Evolutionary conservation across 139 green algal species (phyloP).

Genomic region (Closterium sp.): DNA sequence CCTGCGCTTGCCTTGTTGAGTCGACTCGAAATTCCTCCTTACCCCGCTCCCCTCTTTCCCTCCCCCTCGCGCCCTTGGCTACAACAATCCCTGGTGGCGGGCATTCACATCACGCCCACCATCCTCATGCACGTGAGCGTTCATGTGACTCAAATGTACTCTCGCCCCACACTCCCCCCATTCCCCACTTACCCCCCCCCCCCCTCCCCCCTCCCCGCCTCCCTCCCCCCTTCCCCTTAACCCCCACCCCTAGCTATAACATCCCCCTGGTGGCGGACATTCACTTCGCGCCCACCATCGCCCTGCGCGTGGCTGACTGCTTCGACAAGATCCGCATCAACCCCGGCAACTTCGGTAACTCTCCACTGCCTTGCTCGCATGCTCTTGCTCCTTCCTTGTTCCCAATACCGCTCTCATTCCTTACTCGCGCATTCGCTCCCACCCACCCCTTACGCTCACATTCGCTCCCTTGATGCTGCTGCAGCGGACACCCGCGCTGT

Average conservation of each 20-base stretch:
- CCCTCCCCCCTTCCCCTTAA: not conserved
- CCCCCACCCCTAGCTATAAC: slow-evolving; percentile 71
- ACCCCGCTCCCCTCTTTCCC: no score
- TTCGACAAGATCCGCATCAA: slow-evolving; percentile 98
- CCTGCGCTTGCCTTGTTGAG: not conserved
- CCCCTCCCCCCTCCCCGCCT: no score
- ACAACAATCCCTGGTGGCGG: no score
- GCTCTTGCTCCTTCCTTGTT: not conserved
- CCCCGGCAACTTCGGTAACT: slow-evolving; percentile 96
- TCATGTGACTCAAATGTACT: no score
- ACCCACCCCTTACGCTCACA: not conserved
- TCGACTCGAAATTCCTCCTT: no score
- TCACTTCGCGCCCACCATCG: slow-evolving; percentile 94
- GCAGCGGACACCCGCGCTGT: slow-evolving; percentile 55
- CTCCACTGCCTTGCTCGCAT: not conserved
- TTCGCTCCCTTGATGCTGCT: not conserved
- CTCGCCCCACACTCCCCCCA: no score
- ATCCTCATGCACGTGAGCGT: no score
- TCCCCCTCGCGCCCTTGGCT: no score
- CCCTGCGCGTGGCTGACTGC: slow-evolving; percentile 94
- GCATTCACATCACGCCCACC: no score
- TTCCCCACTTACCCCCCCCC: no score
- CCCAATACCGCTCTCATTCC: no score
- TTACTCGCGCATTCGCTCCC: not conserved
- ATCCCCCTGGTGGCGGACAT: slow-evolving; percentile 97